These are phyloP conservation scores for Cenchrus purpureus DNA, from an alignment of 176 grass and related monocot species.

Conservation along the genomic window DNA sequence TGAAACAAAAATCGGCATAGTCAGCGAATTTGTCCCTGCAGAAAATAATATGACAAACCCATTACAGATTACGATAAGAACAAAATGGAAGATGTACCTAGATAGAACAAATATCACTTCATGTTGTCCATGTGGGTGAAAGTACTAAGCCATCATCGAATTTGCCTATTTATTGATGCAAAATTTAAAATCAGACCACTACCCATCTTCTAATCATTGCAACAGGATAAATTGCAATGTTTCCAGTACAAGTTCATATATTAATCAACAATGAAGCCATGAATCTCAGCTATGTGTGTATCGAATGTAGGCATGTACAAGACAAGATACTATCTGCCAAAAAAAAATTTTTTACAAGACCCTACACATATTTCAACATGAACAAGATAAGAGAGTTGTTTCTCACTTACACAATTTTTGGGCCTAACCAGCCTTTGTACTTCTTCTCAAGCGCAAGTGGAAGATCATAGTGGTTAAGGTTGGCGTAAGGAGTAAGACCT, in stretches of 20 bases:
- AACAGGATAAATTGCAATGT: neutral
- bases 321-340: neutral
- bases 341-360: neutral
- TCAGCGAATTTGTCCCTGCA: constrained; percentile 61
- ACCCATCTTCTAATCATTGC: neutral
- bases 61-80: constrained; percentile 9
- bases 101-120: neutral
- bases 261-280: constrained; percentile 10
- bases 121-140: neutral
- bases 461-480: constrained; percentile 73
- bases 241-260: constrained; percentile 8
- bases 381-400: neutral
- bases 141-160: neutral
- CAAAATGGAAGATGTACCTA: neutral
- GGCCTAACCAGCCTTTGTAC: constrained; percentile 70
- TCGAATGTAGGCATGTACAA: neutral
- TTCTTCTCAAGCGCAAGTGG: constrained; percentile 73
- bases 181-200: neutral
- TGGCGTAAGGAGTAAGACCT: constrained; percentile 68
- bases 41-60: constrained; percentile 6
- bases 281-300: neutral
- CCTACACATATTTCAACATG: neutral
- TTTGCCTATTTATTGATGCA: neutral
- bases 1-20: constrained; percentile 86
- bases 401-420: constrained; percentile 74